Evolutionary conservation across 805 yeast genomes (phyloP), one percentile per base, ranked within the genome.

Genomic region (Starmerella floricola): DNA sequence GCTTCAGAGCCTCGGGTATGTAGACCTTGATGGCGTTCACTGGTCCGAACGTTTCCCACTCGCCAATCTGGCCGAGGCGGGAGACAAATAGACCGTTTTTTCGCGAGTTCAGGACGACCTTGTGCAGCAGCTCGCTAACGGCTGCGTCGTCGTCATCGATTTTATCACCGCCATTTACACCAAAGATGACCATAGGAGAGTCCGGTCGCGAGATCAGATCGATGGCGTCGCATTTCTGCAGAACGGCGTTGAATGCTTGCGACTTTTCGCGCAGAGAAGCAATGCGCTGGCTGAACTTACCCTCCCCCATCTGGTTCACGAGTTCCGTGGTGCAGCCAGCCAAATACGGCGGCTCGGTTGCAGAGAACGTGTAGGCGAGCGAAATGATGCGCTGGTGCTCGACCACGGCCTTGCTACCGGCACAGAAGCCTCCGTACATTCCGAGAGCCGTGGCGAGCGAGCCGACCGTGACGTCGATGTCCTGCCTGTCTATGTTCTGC

Each of bases 321-420:
- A 54, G 51, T 8, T 35, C 47, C 6, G 55, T 31, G 12, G 64
- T 50, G 38, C 47, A 48, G 13, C 49, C 51, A 6, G 94, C 94
- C 33, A 85, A 73, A 62, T 81, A 88, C 19, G 96, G 93, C 11
- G 98, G 97, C 58, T 88, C 72, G 1, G 95, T 74, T 6, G 98
- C 98, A 55, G 94, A 81, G 60, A 84, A 91, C 47, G 91, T 91
- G 59, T 85, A 91, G 2, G 95, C 95, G 50, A 71, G 69, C 12
- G 94, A 83, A 19, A 85, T 80, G 55, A 91, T 79, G 60, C 94
- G 76, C 68, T 91, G 98, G 64, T 88, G 95, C 53, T 78, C 78
- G 27, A 86, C 75, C 85, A 91, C 84, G 42, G 79, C 79, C 20
- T 66, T 62, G 32, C 74, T 79, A 44, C 97, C 98, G 23, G 83